Evolutionary conservation across 2,329 filamentous ascomycete genomes (phyloP), one percentile per base, ranked within the genome.

Genomic region (Coniochaeta sp.): DNA sequence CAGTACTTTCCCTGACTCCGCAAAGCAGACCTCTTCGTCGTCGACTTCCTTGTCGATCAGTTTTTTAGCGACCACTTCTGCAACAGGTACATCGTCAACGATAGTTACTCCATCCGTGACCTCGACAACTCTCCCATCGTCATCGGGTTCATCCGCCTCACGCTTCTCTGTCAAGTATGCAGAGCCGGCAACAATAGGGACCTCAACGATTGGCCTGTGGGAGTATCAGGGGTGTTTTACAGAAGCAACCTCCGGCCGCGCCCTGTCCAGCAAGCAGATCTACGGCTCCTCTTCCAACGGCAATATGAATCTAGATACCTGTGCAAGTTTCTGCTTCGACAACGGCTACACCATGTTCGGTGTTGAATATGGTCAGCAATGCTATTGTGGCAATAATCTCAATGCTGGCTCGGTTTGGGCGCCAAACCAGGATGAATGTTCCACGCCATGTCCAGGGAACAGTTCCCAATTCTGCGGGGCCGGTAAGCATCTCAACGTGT

Each of bases 391-490:
- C 47, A 36, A 52, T 14, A 69, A 68, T 57, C 60, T 68, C 16
- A 63, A 67, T 38, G 57, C 64, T 24, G 56, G 60, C 1, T 56
- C 52, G 7, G 52, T 56, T 28, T 64, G 67, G 34, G 59, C 47
- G n/a, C 19, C 67, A 6, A 71, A 73, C 55, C 66, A 77, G 26
- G 66, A 72, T 57, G 75, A 75, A 7, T 79, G 77, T 66, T 66
- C 64, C 56, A 70, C 72, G 66, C 63, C 70, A 19, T 79, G 76
- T 61, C 65, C 64, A 1, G 76, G 75, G 9, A 68, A 77, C 57
- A 16, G 57, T 8, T 22, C 54, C 1, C 50, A 63, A 59, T 58
- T 43, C 14, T 67, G 65, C 47, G 65, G 65, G 17, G 60, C 58
- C 19, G 57, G 55, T n/a, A 55, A 43, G 17, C 57, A 59, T 19